phyloP scores from a whole-genome alignment of 2,329 filamentous ascomycete genomes.

The Paradendryphiella salina region DNA sequence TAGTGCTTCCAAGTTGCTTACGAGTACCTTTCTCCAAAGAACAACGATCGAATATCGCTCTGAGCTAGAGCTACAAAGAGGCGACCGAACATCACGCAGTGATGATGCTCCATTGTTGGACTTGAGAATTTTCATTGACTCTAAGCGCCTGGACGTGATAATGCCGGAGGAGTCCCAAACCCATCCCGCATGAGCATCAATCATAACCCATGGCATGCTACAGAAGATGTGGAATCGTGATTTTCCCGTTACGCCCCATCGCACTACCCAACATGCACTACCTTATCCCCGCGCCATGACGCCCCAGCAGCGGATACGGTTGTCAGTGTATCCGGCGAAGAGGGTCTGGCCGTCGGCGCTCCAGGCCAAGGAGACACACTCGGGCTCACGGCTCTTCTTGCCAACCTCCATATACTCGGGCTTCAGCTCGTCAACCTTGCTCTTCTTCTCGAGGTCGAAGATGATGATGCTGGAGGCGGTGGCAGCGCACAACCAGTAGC shows the following conservation, averaged over 20 bases:
- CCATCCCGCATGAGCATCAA: slow-evolving; percentile 42
- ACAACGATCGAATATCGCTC: neutral
- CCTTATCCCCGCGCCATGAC: slow-evolving; percentile 49
- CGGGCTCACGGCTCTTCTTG: slow-evolving; percentile 99
- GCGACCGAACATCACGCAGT: slow-evolving; percentile 6
- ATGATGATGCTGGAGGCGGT: slow-evolving; percentile 99
- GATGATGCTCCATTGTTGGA: slow-evolving; percentile 28
- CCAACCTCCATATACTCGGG: slow-evolving; percentile 93
- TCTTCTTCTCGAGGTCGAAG: slow-evolving; percentile 99
- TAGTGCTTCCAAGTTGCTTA: neutral
- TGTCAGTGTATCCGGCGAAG: slow-evolving; percentile 99
- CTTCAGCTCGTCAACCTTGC: slow-evolving; percentile 99
- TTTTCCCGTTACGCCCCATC: slow-evolving; percentile 40
- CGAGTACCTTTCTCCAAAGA: neutral
- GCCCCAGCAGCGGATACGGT: slow-evolving; percentile 63
- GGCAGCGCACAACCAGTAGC: slow-evolving; percentile 99
- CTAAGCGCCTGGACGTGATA: slow-evolving; percentile 50
- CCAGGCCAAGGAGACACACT: slow-evolving; percentile 98
- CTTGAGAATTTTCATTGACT: slow-evolving; percentile 51
- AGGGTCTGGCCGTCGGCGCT: slow-evolving; percentile 97
- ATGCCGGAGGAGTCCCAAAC: slow-evolving; percentile 45
- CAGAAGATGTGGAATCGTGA: slow-evolving; percentile 47
- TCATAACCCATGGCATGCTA: slow-evolving; percentile 47
- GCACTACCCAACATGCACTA: slow-evolving; percentile 30
- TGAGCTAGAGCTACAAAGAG: slow-evolving; percentile 2